Evolutionary conservation across 1,139 yeast species (phyloP).

Genomic region (Scheffersomyces cryptocercus): DNA sequence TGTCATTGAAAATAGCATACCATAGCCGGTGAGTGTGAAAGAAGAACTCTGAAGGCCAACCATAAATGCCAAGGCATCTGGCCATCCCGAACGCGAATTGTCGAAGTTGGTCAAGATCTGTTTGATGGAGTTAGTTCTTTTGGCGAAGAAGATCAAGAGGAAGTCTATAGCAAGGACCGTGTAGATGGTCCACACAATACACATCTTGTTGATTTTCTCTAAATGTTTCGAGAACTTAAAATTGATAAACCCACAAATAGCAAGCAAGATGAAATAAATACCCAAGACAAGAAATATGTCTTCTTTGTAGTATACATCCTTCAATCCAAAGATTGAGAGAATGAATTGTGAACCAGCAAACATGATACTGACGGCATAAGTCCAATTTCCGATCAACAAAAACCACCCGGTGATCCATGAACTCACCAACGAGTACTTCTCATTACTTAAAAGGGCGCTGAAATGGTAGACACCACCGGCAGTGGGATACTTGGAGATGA

Average conservation of each 20-base stretch:
- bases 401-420: slow-evolving; percentile 84
- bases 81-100: slow-evolving; percentile 73
- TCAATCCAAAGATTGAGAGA: slow-evolving; percentile 62
- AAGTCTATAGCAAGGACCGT: slow-evolving; percentile 72
- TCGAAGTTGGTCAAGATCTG: slow-evolving; percentile 70
- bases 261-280: slow-evolving; percentile 57
- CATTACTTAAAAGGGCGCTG: slow-evolving; percentile 66
- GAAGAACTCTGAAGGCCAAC: slow-evolving; percentile 79
- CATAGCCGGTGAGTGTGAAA: slow-evolving; percentile 80
- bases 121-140: slow-evolving; percentile 57
- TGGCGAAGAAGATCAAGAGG: slow-evolving; percentile 59
- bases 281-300: slow-evolving; percentile 56
- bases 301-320: slow-evolving; percentile 57
- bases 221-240: slow-evolving; percentile 58
- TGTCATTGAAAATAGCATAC: slow-evolving; percentile 77
- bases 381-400: slow-evolving; percentile 71
- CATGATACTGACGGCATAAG: slow-evolving; percentile 70
- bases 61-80: slow-evolving; percentile 62
- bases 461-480: slow-evolving; percentile 77
- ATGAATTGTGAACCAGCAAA: slow-evolving; percentile 77
- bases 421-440: slow-evolving; percentile 51
- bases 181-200: slow-evolving; percentile 73
- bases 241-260: slow-evolving; percentile 62
- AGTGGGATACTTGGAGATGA: slow-evolving; percentile 72
- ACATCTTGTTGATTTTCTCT: slow-evolving; percentile 62